These are phyloP conservation scores for Geosmithia putterillii DNA, from an alignment of 2,329 filamentous ascomycete species.

Conservation along the genomic window DNA sequence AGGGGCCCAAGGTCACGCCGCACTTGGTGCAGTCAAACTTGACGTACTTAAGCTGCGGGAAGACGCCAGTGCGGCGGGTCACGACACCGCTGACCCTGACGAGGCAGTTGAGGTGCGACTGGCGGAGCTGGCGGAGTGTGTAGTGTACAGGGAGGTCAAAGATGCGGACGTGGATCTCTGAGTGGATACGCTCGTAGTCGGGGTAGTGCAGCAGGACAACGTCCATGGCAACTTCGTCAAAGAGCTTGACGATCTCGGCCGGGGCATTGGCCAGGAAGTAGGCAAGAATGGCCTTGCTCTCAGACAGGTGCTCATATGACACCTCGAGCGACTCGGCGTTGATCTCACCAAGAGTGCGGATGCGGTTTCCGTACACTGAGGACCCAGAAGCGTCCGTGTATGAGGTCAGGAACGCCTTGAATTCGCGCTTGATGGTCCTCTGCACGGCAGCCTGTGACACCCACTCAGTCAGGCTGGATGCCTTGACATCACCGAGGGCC, in stretches of 20 bases:
- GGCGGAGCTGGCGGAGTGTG: conserved; percentile 86
- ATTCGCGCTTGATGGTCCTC: conserved; percentile 87
- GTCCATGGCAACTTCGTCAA: conserved; percentile 94
- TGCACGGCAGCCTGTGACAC: conserved; percentile 82
- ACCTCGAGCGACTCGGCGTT: conserved; percentile 96
- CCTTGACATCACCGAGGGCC: conserved; percentile 85
- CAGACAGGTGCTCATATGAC: conserved; percentile 83
- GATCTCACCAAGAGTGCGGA: conserved; percentile 89
- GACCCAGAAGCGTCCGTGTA: conserved; percentile 82
- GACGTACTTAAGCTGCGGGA: conserved; percentile 95
- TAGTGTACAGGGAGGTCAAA: conserved; percentile 90
- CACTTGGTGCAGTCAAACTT: conserved; percentile 97
- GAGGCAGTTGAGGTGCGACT: conserved; percentile 90
- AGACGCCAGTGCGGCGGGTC: conserved; percentile 85
- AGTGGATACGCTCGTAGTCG: conserved; percentile 94
- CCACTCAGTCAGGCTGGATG: conserved; percentile 89
- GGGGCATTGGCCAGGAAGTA: conserved; percentile 96
- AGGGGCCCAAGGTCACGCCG: conserved; percentile 80
- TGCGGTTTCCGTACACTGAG: conserved; percentile 90
- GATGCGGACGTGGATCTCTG: conserved; percentile 95
- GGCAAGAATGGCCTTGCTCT: conserved; percentile 83
- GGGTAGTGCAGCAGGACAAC: conserved; percentile 92
- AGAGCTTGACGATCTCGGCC: conserved; percentile 88
- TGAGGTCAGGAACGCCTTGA: conserved; percentile 93
- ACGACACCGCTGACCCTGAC: conserved; percentile 93